Conservation (phyloP, 768 basidiomycete genomes). For the Hysterangium stoloniferum region DNA sequence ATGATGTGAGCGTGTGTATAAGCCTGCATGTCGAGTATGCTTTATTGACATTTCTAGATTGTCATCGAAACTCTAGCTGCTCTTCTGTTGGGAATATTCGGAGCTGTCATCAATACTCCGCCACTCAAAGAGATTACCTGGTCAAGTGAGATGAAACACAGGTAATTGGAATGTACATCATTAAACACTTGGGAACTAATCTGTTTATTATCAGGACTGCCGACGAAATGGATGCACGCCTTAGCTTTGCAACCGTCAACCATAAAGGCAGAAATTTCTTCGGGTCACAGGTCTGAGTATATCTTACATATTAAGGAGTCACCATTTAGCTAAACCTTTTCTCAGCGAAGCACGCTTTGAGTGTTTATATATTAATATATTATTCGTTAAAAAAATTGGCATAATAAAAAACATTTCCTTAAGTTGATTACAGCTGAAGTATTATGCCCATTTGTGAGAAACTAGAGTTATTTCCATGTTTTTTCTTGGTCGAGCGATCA, state of each 20-base stretch:
- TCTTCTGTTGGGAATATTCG: slow-evolving; percentile 60
- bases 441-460: no score
- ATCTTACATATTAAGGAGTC: no score
- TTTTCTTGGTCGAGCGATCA: no score
- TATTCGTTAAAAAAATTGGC: no score
- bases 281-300: no score
- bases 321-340: no score
- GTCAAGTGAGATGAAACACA: slow-evolving; percentile 82
- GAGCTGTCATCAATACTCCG: slow-evolving; percentile 63
- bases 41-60: slow-evolving; percentile 36
- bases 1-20: slow-evolving; percentile 38
- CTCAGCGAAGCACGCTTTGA: no score
- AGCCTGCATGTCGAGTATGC: neutral
- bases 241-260: slow-evolving; percentile 54
- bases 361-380: no score
- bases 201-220: slow-evolving; percentile 42
- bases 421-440: no score
- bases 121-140: slow-evolving; percentile 75
- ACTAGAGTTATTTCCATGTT: no score
- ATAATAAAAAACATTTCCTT: no score
- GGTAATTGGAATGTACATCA: slow-evolving; percentile 37
- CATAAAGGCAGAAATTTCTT: slow-evolving; percentile 42
- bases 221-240: slow-evolving; percentile 67
- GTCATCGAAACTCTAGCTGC: slow-evolving; percentile 57
- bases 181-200: neutral